Conservation (phyloP, 352 stramenopile species). For the Globisporangium takayamanum region DNA sequence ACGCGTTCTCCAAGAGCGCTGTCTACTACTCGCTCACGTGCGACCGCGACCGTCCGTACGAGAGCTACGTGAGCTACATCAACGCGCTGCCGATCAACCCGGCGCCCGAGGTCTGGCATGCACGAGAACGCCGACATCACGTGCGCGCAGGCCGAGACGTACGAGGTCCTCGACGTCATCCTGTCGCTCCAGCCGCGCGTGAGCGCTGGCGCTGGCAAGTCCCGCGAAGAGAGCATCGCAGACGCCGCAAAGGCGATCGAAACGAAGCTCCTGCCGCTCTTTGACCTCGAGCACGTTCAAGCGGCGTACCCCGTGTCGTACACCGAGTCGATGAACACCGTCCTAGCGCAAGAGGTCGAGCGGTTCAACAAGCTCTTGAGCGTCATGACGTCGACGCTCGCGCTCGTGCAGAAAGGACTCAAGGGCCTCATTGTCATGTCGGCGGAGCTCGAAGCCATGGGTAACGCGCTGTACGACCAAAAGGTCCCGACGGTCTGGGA, state of each 20-base stretch:
- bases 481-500: conserved; percentile 88
- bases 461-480: conserved; percentile 82
- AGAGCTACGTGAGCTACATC: conserved; percentile 92
- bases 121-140: conserved; percentile 94
- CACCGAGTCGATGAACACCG: conserved; percentile 94
- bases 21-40: conserved; percentile 84
- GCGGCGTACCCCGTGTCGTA: conserved; percentile 88
- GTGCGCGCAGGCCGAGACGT: conserved; percentile 86
- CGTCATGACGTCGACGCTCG: conserved; percentile 60
- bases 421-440: conserved; percentile 85
- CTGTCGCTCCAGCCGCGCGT: conserved; percentile 72
- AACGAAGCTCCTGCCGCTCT: conserved; percentile 43
- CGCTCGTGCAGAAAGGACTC: conserved; percentile 62
- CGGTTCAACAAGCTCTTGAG: conserved; percentile 77
- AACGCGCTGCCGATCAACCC: conserved; percentile 88
- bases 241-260: conserved; percentile 71
- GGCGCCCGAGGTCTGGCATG: conserved; percentile 88
- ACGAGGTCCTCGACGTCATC: conserved; percentile 85
- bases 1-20: conserved; percentile 75
- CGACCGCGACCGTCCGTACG: conserved; percentile 58
- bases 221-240: conserved; percentile 71
- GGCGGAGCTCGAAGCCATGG: conserved; percentile 81
- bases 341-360: conserved; percentile 85
- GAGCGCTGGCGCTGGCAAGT: conserved; percentile 58
- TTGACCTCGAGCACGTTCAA: conserved; percentile 75